phyloP scores from a whole-genome alignment of 208 protist species.

The Trypanosoma vivax region DNA sequence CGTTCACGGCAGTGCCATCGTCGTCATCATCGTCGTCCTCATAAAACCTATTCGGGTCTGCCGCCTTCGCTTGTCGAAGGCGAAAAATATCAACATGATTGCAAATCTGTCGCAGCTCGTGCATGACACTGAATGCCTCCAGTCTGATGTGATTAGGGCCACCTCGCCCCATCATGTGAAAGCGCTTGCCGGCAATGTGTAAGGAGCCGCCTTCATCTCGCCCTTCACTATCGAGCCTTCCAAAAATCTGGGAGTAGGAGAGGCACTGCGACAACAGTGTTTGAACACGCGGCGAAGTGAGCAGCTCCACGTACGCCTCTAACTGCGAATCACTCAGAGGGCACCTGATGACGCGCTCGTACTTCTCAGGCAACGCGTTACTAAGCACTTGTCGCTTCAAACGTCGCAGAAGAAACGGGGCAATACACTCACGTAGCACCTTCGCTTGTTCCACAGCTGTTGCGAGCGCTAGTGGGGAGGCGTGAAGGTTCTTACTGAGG shows the following conservation, averaged over 20 bases:
- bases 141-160: conserved; percentile 32
- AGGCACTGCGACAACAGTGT: conserved; percentile 34
- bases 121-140: conserved; percentile 56
- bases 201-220: conserved; percentile 48
- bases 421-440: conserved; percentile 89
- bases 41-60: conserved; percentile 17
- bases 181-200: conserved; percentile 48
- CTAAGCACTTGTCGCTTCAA: conserved; percentile 93
- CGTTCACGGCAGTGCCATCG: conserved; percentile 2
- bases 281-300: conserved; percentile 68
- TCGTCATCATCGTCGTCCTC: conserved; percentile 2
- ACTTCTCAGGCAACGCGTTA: conserved; percentile 89
- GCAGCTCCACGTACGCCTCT: conserved; percentile 84
- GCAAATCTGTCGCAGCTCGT: conserved; percentile 75
- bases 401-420: conserved; percentile 94
- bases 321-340: conserved; percentile 91
- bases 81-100: conserved; percentile 76
- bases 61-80: conserved; percentile 27
- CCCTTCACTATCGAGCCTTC: conserved; percentile 45
- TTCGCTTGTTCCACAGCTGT: conserved; percentile 93
- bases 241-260: conserved; percentile 21
- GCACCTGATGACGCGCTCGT: conserved; percentile 96
- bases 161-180: conserved; percentile 32
- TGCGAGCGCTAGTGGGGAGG: conserved; percentile 77
- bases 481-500: conserved; percentile 90